Base-by-base conservation (phyloP, 2,329 filamentous ascomycete species). In the Colletotrichum viniferum region DNA sequence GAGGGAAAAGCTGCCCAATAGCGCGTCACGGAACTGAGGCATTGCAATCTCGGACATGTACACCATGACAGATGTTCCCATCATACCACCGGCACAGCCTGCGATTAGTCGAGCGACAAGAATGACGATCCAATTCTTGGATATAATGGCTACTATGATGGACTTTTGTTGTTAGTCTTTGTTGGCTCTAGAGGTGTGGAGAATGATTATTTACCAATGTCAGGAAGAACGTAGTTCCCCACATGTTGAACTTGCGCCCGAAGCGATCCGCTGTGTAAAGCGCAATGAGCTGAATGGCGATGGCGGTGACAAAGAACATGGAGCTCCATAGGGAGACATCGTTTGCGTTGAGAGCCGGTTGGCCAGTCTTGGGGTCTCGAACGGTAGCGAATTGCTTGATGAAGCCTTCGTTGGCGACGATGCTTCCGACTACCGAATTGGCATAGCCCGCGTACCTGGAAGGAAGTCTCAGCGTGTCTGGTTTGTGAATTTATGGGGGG, bases 41-140 rank as follows among this genome's bases (percentile, higher is more conserved):
- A 71, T 58, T 14, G 69, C 48, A 5, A 55, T 71, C 34, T 71
- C 69, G 16, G 69, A 71, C 69, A 71, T 65, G 48, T 71, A 71
- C 6, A 66, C 65, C 69, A 71, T 71, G 48, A 71, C 65, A 4
- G 69, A 71, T 1, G 69, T 58, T 7, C 61, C 48, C 7, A 71
- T 48, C 10, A 71, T 62, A 28, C 69, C 69, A 14, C 61, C 48
- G 4, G 69, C 69, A 16, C 64, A 36, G 14, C 69, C 69, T 43
- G 43, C n/a, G 14, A 21, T 26, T 6, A 55, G 10, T 55, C 52
- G 6, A 2, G 52, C n/a, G 4, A 26, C 12, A 6, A 55, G n/a
- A 12, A 55, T 21, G n/a, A 55, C 21, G 10, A 26, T 55, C 52
- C 52, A 55, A 13, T 55, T 0, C 24, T 55, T 55, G 12, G 52